Base-by-base conservation (phyloP, 306 rosid species). In the Pyrus communis region DNA sequence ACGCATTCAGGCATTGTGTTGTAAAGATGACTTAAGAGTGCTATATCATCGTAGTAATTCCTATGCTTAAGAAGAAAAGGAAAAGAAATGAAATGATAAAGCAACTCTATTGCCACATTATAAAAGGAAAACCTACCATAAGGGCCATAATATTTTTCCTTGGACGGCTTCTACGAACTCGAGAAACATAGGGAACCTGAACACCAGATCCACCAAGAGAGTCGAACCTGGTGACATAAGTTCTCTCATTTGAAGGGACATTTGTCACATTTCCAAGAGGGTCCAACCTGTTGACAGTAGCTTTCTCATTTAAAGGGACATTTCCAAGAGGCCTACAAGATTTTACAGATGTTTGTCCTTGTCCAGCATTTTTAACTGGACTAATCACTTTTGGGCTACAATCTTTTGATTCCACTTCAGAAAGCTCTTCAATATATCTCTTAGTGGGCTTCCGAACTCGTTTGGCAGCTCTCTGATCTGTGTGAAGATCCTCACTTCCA, bases 401-500 rank as follows among this genome's bases (percentile, higher is more conserved):
- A 70, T 92, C 97, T 88, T 86, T 85, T 51, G 85, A 85, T 79
- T 92, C 97, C 75, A 55, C 86, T 87, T 90, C 96, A 68, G 99
- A 92, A 75, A 90, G 92, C 80, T 95, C 99, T 91, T 95, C 99
- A 85, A 95, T 95, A 80, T 95, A 95, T 87, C 99, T 86, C 85
- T 75, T 92, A 9, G 99, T 95, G 74, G 99, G 99, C 87, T 87
- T 95, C 67, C 99, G 87, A 46, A 92, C 77, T 86, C 99, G 90
- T 88, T 95, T 95, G 5, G 75, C 92, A 82, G 84, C 93, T 84
- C 85, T 88, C 78, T 90, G 82, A 63, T 86, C 90, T 30, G 63
- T 40, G 28, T 67, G 85, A 63, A 77, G 82, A 83, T 85, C 86
- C 82, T 84, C 89, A 80, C 70, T 78, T 42, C 81, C 89, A 82